Evolutionary conservation across 2,329 filamentous ascomycete genomes (phyloP).

Genomic region (Uncinocarpus reesii): DNA sequence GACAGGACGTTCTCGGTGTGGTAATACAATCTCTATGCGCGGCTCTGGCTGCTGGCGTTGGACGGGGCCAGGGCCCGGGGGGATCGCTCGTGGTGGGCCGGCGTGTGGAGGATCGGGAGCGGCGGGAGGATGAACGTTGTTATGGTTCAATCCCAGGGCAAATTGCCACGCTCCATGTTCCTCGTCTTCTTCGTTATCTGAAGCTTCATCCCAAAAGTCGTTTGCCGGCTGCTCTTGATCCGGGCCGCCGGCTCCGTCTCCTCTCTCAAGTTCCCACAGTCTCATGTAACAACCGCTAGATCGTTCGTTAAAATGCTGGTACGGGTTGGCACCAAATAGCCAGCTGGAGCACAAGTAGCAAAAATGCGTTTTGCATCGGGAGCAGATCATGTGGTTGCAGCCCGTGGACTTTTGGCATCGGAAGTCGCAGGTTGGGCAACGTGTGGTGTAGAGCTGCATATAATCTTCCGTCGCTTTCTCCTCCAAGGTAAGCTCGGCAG

Average conservation of each 20-base stretch:
- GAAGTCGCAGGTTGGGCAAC: constrained; percentile 77
- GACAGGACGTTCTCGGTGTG: background rate
- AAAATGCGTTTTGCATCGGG: constrained; percentile 80
- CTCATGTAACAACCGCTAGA: constrained; percentile 67
- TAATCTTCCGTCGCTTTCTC: constrained; percentile 83
- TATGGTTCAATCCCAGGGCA: constrained; percentile 22
- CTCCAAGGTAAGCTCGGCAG: constrained; percentile 64
- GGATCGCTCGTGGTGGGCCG: constrained; percentile 18
- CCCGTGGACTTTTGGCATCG: constrained; percentile 84
- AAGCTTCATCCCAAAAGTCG: constrained; percentile 9
- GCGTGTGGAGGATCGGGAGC: constrained; percentile 33
- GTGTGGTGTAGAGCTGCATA: constrained; percentile 66
- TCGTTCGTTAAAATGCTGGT: constrained; percentile 71
- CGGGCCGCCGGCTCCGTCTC: constrained; percentile 48
- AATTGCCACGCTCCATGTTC: constrained; percentile 15
- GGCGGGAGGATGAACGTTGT: constrained; percentile 27
- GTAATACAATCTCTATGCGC: constrained; percentile 14
- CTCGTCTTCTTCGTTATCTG: constrained; percentile 19
- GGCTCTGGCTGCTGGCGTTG: constrained; percentile 14
- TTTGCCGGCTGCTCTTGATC: background rate
- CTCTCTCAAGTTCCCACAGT: constrained; percentile 79
- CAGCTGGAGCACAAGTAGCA: constrained; percentile 91
- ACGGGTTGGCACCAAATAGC: constrained; percentile 71
- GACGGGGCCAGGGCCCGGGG: constrained; percentile 8
- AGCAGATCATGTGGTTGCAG: constrained; percentile 96